These are phyloP conservation scores for Bolboschoenus planiculmis DNA, from an alignment of 176 grass and related monocot species.

Conservation along the genomic window DNA sequence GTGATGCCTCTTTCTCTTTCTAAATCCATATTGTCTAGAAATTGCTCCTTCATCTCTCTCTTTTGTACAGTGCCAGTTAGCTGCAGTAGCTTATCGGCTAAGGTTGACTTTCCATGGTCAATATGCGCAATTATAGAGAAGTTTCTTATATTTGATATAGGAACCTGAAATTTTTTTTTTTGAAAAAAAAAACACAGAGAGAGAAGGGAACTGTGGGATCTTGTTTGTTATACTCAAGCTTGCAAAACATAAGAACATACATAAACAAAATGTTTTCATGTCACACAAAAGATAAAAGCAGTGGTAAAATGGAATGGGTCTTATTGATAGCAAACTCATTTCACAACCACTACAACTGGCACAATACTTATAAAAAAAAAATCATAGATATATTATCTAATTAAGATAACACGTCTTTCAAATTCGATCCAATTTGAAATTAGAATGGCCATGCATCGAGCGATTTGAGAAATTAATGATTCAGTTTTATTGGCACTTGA, in stretches of 20 bases:
- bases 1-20: slow-evolving; percentile 98
- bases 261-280: background rate
- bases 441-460: background rate
- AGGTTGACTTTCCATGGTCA: slow-evolving; percentile 93
- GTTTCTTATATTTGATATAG: slow-evolving; percentile 94
- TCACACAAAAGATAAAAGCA: background rate
- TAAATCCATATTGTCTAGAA: slow-evolving; percentile 96
- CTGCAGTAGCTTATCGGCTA: slow-evolving; percentile 93
- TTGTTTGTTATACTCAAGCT: background rate
- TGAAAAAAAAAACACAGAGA: background rate
- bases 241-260: background rate
- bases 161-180: slow-evolving; percentile 43
- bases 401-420: background rate
- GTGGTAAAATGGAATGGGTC: background rate
- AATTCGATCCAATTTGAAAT: background rate
- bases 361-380: background rate
- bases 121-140: slow-evolving; percentile 96
- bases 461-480: background rate
- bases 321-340: background rate
- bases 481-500: background rate
- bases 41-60: slow-evolving; percentile 97
- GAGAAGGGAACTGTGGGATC: background rate
- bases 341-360: background rate
- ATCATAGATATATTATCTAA: background rate
- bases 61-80: slow-evolving; percentile 80